Conservation (phyloP, 2,329 filamentous ascomycete genomes). For the Ophiostoma himal-ulmi region DNA sequence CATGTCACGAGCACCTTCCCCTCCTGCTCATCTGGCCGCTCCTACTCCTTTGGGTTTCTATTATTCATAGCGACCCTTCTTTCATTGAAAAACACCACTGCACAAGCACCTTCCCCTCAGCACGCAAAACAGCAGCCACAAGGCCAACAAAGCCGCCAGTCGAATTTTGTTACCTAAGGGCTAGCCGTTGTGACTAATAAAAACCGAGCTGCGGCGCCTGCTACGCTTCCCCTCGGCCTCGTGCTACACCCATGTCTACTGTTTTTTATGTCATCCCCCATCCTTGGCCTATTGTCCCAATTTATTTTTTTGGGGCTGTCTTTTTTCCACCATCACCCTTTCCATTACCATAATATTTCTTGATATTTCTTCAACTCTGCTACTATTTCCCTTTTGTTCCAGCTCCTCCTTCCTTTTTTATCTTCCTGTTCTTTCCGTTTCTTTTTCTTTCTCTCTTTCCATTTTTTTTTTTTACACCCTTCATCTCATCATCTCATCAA, state of each 20-base stretch:
- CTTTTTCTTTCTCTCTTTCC: conserved; percentile 4
- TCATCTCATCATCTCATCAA: neutral
- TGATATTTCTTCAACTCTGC: neutral
- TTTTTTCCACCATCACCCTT: conserved; percentile 7
- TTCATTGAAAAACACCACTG: neutral
- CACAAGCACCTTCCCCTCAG: conserved; percentile 14
- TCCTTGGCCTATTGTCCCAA: neutral
- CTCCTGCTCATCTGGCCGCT: conserved; percentile 1
- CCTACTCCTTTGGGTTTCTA: conserved; percentile 19
- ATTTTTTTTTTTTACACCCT: neutral
- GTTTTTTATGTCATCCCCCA: neutral
- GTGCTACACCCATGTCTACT: neutral
- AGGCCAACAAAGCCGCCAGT: conserved; percentile 19
- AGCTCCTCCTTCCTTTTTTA: conserved; percentile 1
- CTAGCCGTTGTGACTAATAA: conserved; percentile 43
- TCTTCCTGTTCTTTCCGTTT: neutral
- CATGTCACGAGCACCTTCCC: conserved; percentile 19
- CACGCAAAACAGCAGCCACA: neutral
- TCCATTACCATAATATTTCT: neutral
- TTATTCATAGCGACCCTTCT: conserved; percentile 20
- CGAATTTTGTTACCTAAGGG: conserved; percentile 42
- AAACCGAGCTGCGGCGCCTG: conserved; percentile 29
- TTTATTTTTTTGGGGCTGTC: neutral
- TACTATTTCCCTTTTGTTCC: conserved; percentile 4
- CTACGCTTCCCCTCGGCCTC: conserved; percentile 15